These are phyloP conservation scores for Alternaria gaisen DNA, from an alignment of 2,329 filamentous ascomycete genomes.

Conservation along the genomic window DNA sequence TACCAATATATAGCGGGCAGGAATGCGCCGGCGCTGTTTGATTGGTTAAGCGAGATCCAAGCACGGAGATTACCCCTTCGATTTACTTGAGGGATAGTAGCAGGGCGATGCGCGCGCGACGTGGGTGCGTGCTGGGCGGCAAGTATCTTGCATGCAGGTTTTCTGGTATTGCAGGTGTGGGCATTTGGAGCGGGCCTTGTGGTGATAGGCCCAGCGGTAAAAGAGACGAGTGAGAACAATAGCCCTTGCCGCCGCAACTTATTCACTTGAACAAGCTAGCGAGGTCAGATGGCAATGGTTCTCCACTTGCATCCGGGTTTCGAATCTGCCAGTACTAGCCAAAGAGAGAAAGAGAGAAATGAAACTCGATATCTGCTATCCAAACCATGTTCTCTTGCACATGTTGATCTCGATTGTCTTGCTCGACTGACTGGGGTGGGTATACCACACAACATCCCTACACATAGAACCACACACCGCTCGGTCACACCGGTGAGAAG, in stretches of 20 bases:
- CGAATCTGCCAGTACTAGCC: background rate
- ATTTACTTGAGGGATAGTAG: constrained; percentile 3
- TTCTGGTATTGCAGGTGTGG: background rate
- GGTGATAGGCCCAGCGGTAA: constrained; percentile 4
- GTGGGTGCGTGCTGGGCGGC: constrained; percentile 14
- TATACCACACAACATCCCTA: constrained; percentile 13
- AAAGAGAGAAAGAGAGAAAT: constrained; percentile 3
- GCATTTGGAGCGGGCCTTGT: constrained; percentile 2
- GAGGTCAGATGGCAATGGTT: constrained; percentile 5
- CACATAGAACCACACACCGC: constrained; percentile 8
- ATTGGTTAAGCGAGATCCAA: constrained; percentile 21
- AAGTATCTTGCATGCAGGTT: constrained; percentile 9
- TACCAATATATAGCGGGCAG: constrained; percentile 6
- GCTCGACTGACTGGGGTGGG: background rate
- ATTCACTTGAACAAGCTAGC: background rate
- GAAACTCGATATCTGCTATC: constrained; percentile 3
- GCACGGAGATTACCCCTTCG: constrained; percentile 15
- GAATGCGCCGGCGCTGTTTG: constrained; percentile 16
- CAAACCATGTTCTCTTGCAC: background rate
- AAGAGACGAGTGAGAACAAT: constrained; percentile 2
- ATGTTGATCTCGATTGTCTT: constrained; percentile 1
- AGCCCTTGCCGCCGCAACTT: constrained; percentile 1
- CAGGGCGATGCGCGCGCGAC: background rate
- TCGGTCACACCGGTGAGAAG: background rate
- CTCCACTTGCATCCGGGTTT: constrained; percentile 5